Evolutionary conservation across 768 basidiomycete genomes (phyloP).

Genomic region (Naganishia onofrii): DNA sequence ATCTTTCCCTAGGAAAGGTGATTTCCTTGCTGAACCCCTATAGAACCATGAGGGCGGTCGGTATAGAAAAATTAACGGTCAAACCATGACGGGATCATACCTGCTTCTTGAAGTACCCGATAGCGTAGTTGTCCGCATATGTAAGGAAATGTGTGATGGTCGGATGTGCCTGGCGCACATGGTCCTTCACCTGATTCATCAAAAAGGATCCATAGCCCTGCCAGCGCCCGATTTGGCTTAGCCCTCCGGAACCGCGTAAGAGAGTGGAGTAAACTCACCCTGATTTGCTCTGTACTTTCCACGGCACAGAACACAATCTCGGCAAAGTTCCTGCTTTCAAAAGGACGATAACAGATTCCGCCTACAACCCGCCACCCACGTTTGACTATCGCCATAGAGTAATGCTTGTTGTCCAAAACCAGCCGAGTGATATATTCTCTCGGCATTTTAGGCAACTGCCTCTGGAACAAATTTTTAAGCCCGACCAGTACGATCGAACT

Average conservation of each 20-base stretch:
- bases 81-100: slow-evolving; percentile 30
- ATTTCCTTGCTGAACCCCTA: slow-evolving; percentile 94
- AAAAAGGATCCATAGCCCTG: slow-evolving; percentile 97
- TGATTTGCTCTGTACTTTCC: slow-evolving; percentile 92
- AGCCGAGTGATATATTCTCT: slow-evolving; percentile 95
- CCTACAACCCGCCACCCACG: slow-evolving; percentile 92
- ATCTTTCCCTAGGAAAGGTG: slow-evolving; percentile 78
- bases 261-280: slow-evolving; percentile 61
- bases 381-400: slow-evolving; percentile 88
- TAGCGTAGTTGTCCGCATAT: slow-evolving; percentile 98
- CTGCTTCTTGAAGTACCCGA: slow-evolving; percentile 98
- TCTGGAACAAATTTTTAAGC: slow-evolving; percentile 94
- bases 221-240: neutral
- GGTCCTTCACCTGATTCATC: slow-evolving; percentile 97
- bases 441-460: slow-evolving; percentile 98
- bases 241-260: neutral
- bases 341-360: slow-evolving; percentile 94
- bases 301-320: slow-evolving; percentile 99
- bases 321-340: slow-evolving; percentile 88
- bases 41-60: neutral
- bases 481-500: slow-evolving; percentile 84
- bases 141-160: slow-evolving; percentile 92
- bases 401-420: slow-evolving; percentile 90
- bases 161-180: slow-evolving; percentile 77
- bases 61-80: neutral